phyloP scores from a whole-genome alignment of 31 red algal genomes.

The Porphyra umbilicalis region DNA sequence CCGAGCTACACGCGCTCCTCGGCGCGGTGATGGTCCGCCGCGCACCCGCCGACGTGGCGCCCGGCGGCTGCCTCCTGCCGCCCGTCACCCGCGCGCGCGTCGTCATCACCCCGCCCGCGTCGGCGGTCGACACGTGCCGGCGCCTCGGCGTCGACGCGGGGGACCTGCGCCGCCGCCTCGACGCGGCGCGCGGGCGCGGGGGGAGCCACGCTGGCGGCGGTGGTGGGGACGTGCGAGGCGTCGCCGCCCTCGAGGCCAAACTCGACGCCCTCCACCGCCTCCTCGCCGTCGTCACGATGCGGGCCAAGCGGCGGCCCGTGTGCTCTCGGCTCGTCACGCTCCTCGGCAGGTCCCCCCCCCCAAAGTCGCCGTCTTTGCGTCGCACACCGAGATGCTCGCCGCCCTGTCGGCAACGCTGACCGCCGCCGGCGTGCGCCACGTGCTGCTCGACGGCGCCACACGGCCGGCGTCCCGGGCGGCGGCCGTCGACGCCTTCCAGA shows the following conservation, averaged over 20 bases:
- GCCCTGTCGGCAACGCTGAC: constrained; percentile 1
- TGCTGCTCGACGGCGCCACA: constrained; percentile 33
- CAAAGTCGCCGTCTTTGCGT: constrained; percentile 39
- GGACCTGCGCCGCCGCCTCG: neutral
- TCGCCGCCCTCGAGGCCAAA: neutral
- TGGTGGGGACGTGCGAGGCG: neutral
- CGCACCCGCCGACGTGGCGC: constrained; percentile 5
- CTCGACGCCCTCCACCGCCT: neutral
- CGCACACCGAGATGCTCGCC: constrained; percentile 24
- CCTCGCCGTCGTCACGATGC: neutral
- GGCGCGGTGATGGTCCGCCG: constrained; percentile 30
- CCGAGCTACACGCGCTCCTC: constrained; percentile 28
- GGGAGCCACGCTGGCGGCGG: no score
- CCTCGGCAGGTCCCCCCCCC: neutral
- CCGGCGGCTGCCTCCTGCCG: no score
- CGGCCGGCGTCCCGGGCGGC: neutral
- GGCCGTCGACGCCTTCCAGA: constrained; percentile 28
- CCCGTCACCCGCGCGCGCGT: neutral
- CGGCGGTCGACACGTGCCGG: neutral
- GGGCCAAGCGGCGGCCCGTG: neutral
- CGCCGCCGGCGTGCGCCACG: neutral
- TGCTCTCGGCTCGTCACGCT: neutral
- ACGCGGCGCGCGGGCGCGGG: no score
- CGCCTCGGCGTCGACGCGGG: neutral
- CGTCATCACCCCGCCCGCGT: neutral